Percentiles rank a stretch among this genome's conserved stretches.
phyloP scores from a whole-genome alignment of 2,329 filamentous ascomycete genomes.

The Beauveria caledonica region DNA sequence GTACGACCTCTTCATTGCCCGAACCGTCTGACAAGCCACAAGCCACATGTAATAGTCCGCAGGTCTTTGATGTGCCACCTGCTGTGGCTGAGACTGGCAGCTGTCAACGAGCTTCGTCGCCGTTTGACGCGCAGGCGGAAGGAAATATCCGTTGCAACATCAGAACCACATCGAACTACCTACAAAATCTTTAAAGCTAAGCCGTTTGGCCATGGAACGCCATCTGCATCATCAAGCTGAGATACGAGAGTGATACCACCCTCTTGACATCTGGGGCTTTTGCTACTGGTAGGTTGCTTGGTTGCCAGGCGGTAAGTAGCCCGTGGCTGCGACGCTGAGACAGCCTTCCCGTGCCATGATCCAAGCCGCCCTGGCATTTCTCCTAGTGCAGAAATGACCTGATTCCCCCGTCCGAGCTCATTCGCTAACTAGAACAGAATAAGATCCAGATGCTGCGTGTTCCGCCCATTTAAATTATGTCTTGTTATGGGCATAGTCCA shows the following conservation, averaged over 20 bases:
- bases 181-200: not conserved
- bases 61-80: not conserved
- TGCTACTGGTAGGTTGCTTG: not conserved
- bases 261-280: not conserved
- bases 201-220: not conserved
- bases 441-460: not conserved
- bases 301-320: not conserved
- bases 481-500: not conserved
- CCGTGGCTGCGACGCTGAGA: not conserved
- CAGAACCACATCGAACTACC: not conserved
- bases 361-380: not conserved
- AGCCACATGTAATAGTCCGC: not conserved
- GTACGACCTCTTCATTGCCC: not conserved
- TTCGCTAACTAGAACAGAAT: not conserved
- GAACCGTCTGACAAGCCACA: not conserved
- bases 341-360: not conserved
- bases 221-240: not conserved
- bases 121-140: not conserved
- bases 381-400: not conserved
- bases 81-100: conserved; percentile 4
- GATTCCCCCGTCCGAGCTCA: not conserved
- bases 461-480: not conserved
- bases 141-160: not conserved
- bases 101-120: not conserved
- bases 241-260: not conserved